Percentiles rank a stretch among this genome's conserved stretches.
Evolutionary conservation across 1,139 yeast species (phyloP).

Genomic region (Magnusiomyces tetraspermus): DNA sequence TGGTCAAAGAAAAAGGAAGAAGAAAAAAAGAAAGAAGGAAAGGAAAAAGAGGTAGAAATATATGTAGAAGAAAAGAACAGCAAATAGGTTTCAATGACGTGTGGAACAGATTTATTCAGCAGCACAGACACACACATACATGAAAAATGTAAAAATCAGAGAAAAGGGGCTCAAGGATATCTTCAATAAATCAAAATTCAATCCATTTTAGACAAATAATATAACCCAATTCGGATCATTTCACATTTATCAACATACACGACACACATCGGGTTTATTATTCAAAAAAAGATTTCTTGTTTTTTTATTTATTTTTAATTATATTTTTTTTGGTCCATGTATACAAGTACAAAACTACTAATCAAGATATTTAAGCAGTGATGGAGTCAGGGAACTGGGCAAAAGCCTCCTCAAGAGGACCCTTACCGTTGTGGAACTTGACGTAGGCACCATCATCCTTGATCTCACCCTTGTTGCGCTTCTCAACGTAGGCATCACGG

Average conservation of each 20-base stretch:
- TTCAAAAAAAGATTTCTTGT: too few relatives aligned
- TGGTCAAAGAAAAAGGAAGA: neutral
- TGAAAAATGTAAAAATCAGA: neutral
- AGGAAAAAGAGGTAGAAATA: too few relatives aligned
- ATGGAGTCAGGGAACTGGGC: slow-evolving; percentile 81
- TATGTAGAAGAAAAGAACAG: neutral
- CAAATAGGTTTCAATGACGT: neutral
- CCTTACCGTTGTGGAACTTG: slow-evolving; percentile 95
- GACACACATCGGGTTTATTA: too few relatives aligned
- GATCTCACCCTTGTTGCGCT: slow-evolving; percentile 95
- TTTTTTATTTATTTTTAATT: too few relatives aligned
- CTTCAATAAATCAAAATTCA: neutral
- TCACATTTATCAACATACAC: too few relatives aligned
- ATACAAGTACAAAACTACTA: neutral
- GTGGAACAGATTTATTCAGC: neutral
- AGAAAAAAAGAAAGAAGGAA: neutral
- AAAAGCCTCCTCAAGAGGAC: slow-evolving; percentile 88
- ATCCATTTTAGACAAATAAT: neutral
- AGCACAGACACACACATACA: neutral
- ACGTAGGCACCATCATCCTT: slow-evolving; percentile 99
- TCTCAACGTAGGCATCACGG: slow-evolving; percentile 93
- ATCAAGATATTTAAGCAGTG: slow-evolving; percentile 22
- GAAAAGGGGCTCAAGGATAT: neutral
- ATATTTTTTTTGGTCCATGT: neutral
- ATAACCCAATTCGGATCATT: too few relatives aligned